Evolutionary conservation across 1,284 basidiomycete species (phyloP).

Genomic region (Boletellus sp.): DNA sequence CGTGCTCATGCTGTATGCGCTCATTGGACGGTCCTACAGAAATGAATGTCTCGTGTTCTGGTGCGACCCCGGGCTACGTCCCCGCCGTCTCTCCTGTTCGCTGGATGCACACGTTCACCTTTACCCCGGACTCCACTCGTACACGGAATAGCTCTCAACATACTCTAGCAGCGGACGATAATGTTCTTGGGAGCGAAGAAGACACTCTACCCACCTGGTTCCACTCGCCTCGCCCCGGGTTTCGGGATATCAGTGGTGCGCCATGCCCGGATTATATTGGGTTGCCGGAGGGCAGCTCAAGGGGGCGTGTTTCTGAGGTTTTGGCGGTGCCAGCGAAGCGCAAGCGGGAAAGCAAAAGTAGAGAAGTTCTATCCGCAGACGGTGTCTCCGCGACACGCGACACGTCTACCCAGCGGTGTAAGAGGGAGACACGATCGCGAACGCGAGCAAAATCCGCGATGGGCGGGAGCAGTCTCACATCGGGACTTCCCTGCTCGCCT

Average conservation of each 20-base stretch:
- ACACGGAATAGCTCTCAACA: background rate
- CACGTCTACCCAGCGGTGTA: background rate
- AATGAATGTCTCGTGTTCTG: background rate
- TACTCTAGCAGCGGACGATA: background rate
- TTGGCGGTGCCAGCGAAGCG: background rate
- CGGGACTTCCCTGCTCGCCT: background rate
- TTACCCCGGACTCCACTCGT: slow-evolving; percentile 7
- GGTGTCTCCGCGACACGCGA: background rate
- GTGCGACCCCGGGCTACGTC: background rate
- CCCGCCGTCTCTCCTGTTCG: background rate
- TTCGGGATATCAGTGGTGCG: background rate
- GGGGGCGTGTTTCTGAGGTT: background rate
- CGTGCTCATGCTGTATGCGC: background rate
- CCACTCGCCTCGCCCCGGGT: background rate
- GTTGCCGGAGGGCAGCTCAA: background rate
- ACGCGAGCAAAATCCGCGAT: background rate
- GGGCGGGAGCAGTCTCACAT: background rate
- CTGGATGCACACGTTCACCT: slow-evolving; percentile 10
- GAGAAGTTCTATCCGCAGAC: background rate
- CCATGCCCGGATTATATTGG: too few species aligned
- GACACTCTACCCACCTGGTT: slow-evolving; percentile 5
- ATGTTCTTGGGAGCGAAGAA: background rate
- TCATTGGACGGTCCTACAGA: background rate
- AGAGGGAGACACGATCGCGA: background rate
- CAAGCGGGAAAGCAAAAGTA: background rate